These are phyloP conservation scores for Kodamaea suecica DNA, from an alignment of 1,139 yeast species.

Conservation along the genomic window DNA sequence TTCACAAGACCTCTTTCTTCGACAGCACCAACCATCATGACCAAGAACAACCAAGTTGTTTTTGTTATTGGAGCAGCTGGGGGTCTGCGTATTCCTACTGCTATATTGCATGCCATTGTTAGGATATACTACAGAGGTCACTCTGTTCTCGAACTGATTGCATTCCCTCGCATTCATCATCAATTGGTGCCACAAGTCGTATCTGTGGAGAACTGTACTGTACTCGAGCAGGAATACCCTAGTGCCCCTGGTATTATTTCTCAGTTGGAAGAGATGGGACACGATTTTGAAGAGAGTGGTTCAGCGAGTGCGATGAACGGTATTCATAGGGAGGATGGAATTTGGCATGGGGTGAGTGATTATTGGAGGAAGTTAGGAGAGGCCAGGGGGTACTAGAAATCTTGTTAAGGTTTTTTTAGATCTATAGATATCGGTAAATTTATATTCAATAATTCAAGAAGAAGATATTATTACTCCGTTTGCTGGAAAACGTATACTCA, in stretches of 20 bases:
- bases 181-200: constrained; percentile 76
- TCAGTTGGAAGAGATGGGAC: constrained; percentile 24
- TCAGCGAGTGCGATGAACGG: constrained; percentile 46
- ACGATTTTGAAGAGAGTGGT: constrained; percentile 32
- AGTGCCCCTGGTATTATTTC: constrained; percentile 13
- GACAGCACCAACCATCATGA: constrained; percentile 70
- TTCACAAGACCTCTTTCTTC: constrained; percentile 82
- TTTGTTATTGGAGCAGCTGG: constrained; percentile 90
- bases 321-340: constrained; percentile 24
- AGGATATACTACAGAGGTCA: constrained; percentile 56
- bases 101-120: constrained; percentile 76
- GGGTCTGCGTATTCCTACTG: constrained; percentile 84
- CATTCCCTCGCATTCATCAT: constrained; percentile 84
- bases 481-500: no score
- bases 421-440: neutral
- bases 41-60: constrained; percentile 51
- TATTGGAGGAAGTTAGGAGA: constrained; percentile 45
- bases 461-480: no score
- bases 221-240: constrained; percentile 27
- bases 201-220: constrained; percentile 52
- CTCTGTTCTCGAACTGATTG: constrained; percentile 63
- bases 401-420: no score
- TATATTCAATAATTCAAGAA: no score
- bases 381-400: constrained; percentile 36
- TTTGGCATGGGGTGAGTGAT: constrained; percentile 37